Conservation (phyloP, 306 rosid genomes). For the Ceratonia siliqua region DNA sequence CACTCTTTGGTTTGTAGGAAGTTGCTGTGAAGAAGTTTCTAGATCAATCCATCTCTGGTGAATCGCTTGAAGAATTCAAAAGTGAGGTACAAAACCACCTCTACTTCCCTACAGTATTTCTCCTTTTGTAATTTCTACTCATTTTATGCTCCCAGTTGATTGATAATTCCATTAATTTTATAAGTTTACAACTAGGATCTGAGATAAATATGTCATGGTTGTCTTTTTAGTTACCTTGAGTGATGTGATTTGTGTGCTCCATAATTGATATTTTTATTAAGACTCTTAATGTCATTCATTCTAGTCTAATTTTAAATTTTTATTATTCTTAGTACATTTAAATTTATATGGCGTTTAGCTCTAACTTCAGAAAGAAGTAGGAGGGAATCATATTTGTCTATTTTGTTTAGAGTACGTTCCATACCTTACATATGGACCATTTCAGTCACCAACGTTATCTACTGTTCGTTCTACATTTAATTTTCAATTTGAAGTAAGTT, state of each 20-base stretch:
- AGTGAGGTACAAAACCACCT: slow-evolving; percentile 67
- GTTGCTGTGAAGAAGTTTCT: slow-evolving; percentile 95
- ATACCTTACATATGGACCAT: neutral
- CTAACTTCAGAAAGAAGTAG: neutral
- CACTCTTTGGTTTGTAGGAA: slow-evolving; percentile 57
- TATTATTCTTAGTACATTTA: neutral
- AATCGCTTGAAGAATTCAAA: slow-evolving; percentile 88
- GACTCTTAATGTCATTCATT: slow-evolving; percentile 3
- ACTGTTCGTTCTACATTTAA: neutral
- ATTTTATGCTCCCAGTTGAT: neutral
- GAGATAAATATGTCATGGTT: neutral
- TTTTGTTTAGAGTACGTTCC: slow-evolving; percentile 1
- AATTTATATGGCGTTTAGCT: neutral
- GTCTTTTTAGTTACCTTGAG: neutral
- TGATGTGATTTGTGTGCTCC: slow-evolving; percentile 17
- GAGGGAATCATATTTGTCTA: slow-evolving; percentile 3
- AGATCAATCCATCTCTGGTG: slow-evolving; percentile 85
- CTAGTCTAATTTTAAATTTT: slow-evolving; percentile 10
- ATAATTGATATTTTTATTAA: neutral
- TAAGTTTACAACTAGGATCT: neutral
- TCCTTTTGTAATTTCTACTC: slow-evolving; percentile 2
- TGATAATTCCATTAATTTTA: neutral
- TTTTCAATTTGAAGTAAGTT: slow-evolving; percentile 4
- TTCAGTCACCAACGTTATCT: neutral
- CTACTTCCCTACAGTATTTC: neutral